Evolutionary conservation across 2,329 filamentous ascomycete genomes (phyloP), one percentile per base, ranked within the genome.

Genomic region (Colletotrichum tabaci): DNA sequence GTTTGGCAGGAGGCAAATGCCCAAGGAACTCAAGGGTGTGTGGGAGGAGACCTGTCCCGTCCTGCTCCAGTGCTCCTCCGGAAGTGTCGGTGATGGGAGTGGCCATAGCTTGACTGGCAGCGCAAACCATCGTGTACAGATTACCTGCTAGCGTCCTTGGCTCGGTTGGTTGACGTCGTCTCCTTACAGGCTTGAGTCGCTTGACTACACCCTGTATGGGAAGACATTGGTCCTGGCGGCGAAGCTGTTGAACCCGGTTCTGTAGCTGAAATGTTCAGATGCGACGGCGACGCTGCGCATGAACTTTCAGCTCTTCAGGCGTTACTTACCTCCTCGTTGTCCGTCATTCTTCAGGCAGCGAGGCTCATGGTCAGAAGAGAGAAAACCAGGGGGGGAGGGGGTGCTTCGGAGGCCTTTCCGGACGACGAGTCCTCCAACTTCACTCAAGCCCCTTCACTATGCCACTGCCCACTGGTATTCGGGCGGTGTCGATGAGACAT

Each of bases 401-500:
- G 8, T 21, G 30, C 35, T 42, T 44, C 57, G 68, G 65, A 60
- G 64, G 57, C 44, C 57, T 30, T 58, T 53, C 68, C 57, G 65
- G 52, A 40, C 35, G 40, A 23, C 55, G 38, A 66, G 47, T 52
- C 46, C n/a, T 15, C 21, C 64, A 21, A 12, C 21, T 38, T 44
- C 8, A 35, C 30, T 26, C 26, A 26, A 21, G 49, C 18, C 18
- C 21, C 23, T n/a, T 13, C 18, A 35, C 23, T n/a, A 15, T 56
- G n/a, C 52, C 42, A 44, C 18, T 40, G 49, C 49, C 49, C 52
- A 5, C 26, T 9, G 38, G 58, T 44, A 35, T 40, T 67, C 56
- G 40, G 67, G 67, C 63, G 40, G 49, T 44, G 30, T 55, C 30
- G 30, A 71, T 67, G 67, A 71, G 67, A 67, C 67, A 61, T 61